phyloP scores from a whole-genome alignment of 2,329 filamentous ascomycete species.

The Aspergillus brasiliensis region DNA sequence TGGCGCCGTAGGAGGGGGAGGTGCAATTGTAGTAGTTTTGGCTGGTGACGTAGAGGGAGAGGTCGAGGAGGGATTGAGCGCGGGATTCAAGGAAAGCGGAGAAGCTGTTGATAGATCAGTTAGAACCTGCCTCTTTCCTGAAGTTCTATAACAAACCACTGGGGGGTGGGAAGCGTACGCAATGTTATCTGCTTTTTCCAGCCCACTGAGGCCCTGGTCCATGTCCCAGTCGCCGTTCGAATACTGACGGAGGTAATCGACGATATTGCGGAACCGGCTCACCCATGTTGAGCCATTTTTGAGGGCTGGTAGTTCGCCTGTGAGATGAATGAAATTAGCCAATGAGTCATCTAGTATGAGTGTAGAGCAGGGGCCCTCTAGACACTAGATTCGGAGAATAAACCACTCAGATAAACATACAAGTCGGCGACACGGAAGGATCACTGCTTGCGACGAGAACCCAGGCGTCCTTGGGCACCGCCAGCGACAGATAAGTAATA shows the following conservation, averaged over 20 bases:
- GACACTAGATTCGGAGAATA: background rate
- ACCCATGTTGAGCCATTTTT: slow-evolving; percentile 57
- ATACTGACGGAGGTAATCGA: slow-evolving; percentile 52
- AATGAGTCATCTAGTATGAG: background rate
- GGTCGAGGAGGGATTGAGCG: slow-evolving; percentile 76
- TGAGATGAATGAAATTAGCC: slow-evolving; percentile 1
- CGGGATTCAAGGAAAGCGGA: slow-evolving; percentile 72
- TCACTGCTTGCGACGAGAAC: slow-evolving; percentile 73
- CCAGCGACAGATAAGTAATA: slow-evolving; percentile 72
- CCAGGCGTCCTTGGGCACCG: slow-evolving; percentile 64
- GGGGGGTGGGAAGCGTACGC: slow-evolving; percentile 43
- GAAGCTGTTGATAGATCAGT: slow-evolving; percentile 33
- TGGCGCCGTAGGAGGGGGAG: slow-evolving; percentile 74
- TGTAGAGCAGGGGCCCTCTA: background rate
- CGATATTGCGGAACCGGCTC: slow-evolving; percentile 56
- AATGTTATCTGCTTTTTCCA: slow-evolving; percentile 51
- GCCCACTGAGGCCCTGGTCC: slow-evolving; percentile 45
- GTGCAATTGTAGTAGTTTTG: slow-evolving; percentile 81
- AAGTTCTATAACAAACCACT: too few species aligned
- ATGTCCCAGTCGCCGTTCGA: slow-evolving; percentile 54
- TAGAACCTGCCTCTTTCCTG: background rate
- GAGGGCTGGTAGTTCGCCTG: slow-evolving; percentile 61
- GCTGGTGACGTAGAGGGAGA: slow-evolving; percentile 86
- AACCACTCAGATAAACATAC: slow-evolving; percentile 52
- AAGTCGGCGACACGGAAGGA: slow-evolving; percentile 68